These are phyloP conservation scores for Neopestalotiopsis clavispora DNA, from an alignment of 2,329 filamentous ascomycete species.

Conservation along the genomic window DNA sequence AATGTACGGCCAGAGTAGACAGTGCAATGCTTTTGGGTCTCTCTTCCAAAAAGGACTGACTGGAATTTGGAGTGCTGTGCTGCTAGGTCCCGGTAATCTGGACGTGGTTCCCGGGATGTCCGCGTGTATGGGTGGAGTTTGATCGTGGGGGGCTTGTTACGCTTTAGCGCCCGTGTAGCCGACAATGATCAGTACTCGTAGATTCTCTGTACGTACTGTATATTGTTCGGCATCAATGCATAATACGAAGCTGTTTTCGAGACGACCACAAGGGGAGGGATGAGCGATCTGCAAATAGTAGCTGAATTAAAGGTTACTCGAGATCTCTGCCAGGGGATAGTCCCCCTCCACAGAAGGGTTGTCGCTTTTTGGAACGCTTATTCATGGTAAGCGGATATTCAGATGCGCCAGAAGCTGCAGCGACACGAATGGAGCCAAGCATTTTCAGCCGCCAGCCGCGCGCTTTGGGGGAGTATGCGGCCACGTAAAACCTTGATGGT, in stretches of 20 bases:
- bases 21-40: background rate
- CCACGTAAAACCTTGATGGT: background rate
- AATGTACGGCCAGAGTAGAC: background rate
- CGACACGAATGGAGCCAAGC: background rate
- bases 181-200: background rate
- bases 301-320: too few relatives aligned
- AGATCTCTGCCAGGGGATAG: too few relatives aligned
- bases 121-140: conserved; percentile 5
- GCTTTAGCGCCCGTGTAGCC: conserved; percentile 12
- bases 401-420: background rate
- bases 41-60: background rate
- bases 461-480: background rate
- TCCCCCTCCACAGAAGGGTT: background rate
- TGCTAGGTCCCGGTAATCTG: conserved; percentile 7
- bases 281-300: background rate
- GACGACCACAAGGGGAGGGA: background rate
- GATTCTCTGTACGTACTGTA: background rate
- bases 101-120: conserved; percentile 11
- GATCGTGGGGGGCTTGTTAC: background rate
- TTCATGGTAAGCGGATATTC: background rate
- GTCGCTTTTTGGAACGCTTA: background rate
- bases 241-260: background rate
- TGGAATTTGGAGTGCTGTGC: too few relatives aligned
- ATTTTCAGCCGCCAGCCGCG: conserved; percentile 1
- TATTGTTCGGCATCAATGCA: background rate